A percentile compares a stretch with the other conserved stretches of the same genome.
Conservation (phyloP, 2,329 filamentous ascomycete species). For the Xylaria sp. region DNA sequence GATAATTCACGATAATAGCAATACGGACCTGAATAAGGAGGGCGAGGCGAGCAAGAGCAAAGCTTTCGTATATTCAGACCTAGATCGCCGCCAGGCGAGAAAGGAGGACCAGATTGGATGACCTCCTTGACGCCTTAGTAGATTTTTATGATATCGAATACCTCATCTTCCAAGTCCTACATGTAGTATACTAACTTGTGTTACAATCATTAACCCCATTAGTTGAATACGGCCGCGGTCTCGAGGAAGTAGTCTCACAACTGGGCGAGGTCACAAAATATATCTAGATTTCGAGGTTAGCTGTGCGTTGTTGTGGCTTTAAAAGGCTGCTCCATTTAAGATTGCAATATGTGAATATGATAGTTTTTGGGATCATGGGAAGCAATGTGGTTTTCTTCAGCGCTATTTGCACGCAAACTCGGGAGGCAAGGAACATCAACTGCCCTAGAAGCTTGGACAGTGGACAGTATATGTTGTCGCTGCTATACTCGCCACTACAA, state of each 20-base stretch:
- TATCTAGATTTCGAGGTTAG: background rate
- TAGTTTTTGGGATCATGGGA: background rate
- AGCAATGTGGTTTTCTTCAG: background rate
- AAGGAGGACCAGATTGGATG: too few relatives aligned
- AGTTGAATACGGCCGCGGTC: background rate
- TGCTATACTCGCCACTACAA: background rate
- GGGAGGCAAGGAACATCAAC: background rate
- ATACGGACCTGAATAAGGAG: too few relatives aligned
- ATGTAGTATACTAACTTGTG: background rate
- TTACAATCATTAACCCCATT: background rate
- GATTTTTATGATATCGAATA: too few relatives aligned
- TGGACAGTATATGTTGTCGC: background rate
- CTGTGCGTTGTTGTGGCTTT: background rate
- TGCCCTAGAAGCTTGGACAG: background rate
- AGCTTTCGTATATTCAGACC: too few relatives aligned
- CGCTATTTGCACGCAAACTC: background rate
- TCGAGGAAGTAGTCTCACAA: background rate
- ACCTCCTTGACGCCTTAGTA: too few relatives aligned
- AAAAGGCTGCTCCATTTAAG: background rate
- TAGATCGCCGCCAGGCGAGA: too few relatives aligned
- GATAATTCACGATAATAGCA: too few relatives aligned
- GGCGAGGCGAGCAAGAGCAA: too few relatives aligned
- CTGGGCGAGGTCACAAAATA: background rate
- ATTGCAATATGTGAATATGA: background rate
- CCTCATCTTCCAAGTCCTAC: too few relatives aligned